These are phyloP conservation scores for Neurospora sp. DNA, from an alignment of 495 filamentous ascomycete species.

Conservation along the genomic window DNA sequence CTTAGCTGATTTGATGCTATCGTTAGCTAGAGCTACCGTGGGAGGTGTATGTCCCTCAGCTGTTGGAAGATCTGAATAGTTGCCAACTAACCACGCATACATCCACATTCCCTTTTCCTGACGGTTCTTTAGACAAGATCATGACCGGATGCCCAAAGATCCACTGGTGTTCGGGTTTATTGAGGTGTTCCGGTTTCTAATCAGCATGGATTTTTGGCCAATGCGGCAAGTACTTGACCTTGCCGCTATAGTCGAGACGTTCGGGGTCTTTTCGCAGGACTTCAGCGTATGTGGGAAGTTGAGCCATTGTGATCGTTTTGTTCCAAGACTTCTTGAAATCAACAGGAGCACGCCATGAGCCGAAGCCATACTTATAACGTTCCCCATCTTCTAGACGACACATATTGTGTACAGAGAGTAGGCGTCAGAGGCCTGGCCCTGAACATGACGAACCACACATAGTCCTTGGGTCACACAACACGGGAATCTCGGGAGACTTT, in stretches of 20 bases:
- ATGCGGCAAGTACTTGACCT: neutral
- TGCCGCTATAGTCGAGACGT: neutral
- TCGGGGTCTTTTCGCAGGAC: neutral
- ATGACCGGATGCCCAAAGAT: neutral
- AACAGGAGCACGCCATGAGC: no score
- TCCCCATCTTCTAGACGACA: no score
- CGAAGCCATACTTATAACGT: no score
- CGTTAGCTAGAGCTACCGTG: no score
- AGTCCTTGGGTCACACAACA: no score
- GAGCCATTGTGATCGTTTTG: neutral
- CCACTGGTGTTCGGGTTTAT: neutral
- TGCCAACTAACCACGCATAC: neutral
- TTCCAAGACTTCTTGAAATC: neutral
- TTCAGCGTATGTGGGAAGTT: neutral
- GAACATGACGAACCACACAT: no score
- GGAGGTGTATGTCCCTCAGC: no score
- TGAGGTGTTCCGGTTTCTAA: neutral
- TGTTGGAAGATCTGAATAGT: no score
- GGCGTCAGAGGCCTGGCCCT: no score
- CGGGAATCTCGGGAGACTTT: no score
- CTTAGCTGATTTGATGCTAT: no score
- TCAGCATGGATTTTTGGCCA: neutral
- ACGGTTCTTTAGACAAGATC: neutral
- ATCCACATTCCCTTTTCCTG: neutral
- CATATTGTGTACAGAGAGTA: no score